Conservation (phyloP, 2,329 filamentous ascomycete species). For the Didymella pinodella region DNA sequence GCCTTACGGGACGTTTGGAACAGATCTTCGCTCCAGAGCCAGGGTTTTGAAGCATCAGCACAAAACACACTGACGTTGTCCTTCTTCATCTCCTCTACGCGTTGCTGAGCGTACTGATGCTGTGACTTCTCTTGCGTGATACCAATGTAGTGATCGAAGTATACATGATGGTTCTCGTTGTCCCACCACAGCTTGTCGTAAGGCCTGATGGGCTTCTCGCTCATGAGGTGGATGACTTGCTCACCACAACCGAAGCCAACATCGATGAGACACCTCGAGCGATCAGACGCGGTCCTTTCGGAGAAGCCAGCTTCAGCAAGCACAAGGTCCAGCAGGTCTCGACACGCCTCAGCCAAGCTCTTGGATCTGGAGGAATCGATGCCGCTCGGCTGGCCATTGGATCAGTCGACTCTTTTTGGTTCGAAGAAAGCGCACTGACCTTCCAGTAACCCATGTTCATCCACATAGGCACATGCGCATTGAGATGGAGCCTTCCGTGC, state of each 20-base stretch:
- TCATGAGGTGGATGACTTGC: slow-evolving; percentile 59
- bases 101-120: slow-evolving; percentile 46
- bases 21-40: slow-evolving; percentile 52
- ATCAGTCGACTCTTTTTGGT: background rate
- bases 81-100: slow-evolving; percentile 22
- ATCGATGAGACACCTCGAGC: slow-evolving; percentile 54
- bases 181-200: slow-evolving; percentile 32
- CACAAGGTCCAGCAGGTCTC: slow-evolving; percentile 59
- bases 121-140: slow-evolving; percentile 61
- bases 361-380: background rate
- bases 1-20: slow-evolving; percentile 18
- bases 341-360: slow-evolving; percentile 57
- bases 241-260: slow-evolving; percentile 68
- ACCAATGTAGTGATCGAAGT: slow-evolving; percentile 57
- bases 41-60: slow-evolving; percentile 60
- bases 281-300: slow-evolving; percentile 1
- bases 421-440: slow-evolving; percentile 29
- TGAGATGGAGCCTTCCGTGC: slow-evolving; percentile 64
- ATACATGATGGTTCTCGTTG: slow-evolving; percentile 4
- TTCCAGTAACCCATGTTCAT: slow-evolving; percentile 71
- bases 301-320: slow-evolving; percentile 55
- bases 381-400: background rate
- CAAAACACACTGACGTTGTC: slow-evolving; percentile 54
- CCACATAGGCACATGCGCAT: slow-evolving; percentile 63
- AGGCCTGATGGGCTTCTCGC: slow-evolving; percentile 20